Evolutionary conservation across 2,329 filamentous ascomycete species (phyloP), one percentile per base, ranked within the genome.

Genomic region (Sporothrix euskadiensis): DNA sequence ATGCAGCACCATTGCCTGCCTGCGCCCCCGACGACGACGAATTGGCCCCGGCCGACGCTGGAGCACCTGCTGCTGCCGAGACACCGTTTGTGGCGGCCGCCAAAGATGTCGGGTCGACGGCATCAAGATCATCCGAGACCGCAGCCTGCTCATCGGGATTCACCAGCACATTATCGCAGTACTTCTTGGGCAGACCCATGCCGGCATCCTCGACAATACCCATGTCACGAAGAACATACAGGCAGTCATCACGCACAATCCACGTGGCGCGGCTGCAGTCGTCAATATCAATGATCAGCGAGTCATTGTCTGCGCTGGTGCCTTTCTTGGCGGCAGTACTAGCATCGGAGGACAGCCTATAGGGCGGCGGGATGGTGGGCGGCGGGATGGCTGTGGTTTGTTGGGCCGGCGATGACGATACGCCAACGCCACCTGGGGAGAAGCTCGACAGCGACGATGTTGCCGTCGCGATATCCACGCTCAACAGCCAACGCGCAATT

Each of bases 241-340:
- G 87, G 73, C 95, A 93, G 82, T 98, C 95, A 59, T 98, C 95
- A 0, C 88, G 87, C 73, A 91, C 85, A 80, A 98, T 97, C 85
- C 93, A 97, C 0, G 94, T 97, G 54, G 88, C 89, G 68, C 88
- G 84, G 71, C 92, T 93, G 78, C 95, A 91, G 73, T 92, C 88
- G 66, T 89, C 87, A 12, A 97, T 84, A 12, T 91, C 91, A 0
- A 90, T 83, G 71, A 94, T 82, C 4, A 84, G 79, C 78, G 89
- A 84, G 19, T 75, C 75, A 4, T 75, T 63, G 9, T 73, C 54
- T 26, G 44, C 6, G 1, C 4, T 41, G 7, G 19, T 10, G 22
- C 35, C n/a, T 19, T 41, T 63, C 4, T 35, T 35, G 52, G n/a
- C 7, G 35, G n/a, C 14, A 19, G 56, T 3, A 3, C 6, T 22